Percentiles rank a stretch among this genome's conserved stretches.
phyloP scores from a whole-genome alignment of 768 basidiomycete species.

The Daedaleopsis sinensis region DNA sequence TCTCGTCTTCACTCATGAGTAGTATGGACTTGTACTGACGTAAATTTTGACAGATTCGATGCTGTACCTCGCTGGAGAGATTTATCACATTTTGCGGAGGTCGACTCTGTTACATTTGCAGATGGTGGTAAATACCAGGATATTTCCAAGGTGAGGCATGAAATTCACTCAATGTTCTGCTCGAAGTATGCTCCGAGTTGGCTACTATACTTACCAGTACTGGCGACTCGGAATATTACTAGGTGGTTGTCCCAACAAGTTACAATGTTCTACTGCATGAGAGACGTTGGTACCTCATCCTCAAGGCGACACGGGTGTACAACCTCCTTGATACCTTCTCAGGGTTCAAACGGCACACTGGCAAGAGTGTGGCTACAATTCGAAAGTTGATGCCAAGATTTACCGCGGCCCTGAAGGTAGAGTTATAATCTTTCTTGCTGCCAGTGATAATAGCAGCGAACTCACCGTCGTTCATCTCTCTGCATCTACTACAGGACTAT shows the following conservation, averaged over 20 bases:
- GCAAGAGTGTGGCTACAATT: too few relatives aligned
- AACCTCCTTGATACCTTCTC: not conserved
- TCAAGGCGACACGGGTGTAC: not conserved
- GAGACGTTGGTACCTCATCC: not conserved
- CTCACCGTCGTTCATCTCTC: too few relatives aligned
- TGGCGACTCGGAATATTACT: too few relatives aligned
- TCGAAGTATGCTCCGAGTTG: too few relatives aligned
- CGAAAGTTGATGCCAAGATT: too few relatives aligned
- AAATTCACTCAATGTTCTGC: not conserved
- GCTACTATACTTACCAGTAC: too few relatives aligned
- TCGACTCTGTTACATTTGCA: not conserved
- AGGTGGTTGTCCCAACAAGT: not conserved
- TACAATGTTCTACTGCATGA: not conserved
- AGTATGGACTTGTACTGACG: not conserved
- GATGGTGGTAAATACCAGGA: conserved; percentile 7
- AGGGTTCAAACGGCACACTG: not conserved
- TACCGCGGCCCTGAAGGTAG: too few relatives aligned
- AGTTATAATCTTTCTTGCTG: too few relatives aligned
- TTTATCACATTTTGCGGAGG: not conserved
- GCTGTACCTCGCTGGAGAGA: not conserved
- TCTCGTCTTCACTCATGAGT: too few relatives aligned
- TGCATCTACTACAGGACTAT: not conserved
- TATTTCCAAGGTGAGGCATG: conserved; percentile 3
- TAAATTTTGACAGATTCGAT: not conserved
- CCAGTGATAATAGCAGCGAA: too few relatives aligned